These are phyloP conservation scores for Nakazawaea laoshanensis DNA, from an alignment of 805 yeast genomes.

Conservation along the genomic window DNA sequence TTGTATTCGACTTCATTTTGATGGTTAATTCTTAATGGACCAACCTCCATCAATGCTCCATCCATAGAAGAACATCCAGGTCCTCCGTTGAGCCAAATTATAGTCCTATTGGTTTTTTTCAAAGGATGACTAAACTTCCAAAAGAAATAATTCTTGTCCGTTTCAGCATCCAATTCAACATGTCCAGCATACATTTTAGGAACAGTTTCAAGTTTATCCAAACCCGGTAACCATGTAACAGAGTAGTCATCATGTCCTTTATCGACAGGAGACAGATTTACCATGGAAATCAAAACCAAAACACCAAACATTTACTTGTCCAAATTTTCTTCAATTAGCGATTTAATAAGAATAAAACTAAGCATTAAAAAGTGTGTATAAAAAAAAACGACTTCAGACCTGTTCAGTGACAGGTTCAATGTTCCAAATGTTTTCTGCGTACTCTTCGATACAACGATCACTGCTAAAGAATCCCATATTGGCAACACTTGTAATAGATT, in stretches of 20 bases:
- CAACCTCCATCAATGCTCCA: slow-evolving; percentile 88
- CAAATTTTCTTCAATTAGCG: no score
- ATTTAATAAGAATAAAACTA: no score
- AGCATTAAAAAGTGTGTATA: no score
- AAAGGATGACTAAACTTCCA: slow-evolving; percentile 51
- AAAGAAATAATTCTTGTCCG: slow-evolving; percentile 59
- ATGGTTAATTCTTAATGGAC: slow-evolving; percentile 66
- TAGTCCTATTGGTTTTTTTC: slow-evolving; percentile 22
- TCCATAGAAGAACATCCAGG: slow-evolving; percentile 99
- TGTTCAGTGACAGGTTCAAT: slow-evolving; percentile 54
- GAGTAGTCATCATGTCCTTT: slow-evolving; percentile 10
- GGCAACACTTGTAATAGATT: slow-evolving; percentile 73
- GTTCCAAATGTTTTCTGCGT: slow-evolving; percentile 90
- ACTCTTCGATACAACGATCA: slow-evolving; percentile 87
- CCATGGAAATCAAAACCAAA: no score
- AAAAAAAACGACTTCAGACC: no score
- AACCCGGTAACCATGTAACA: slow-evolving; percentile 20
- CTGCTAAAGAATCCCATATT: slow-evolving; percentile 90
- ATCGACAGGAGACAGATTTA: no score
- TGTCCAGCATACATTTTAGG: slow-evolving; percentile 64
- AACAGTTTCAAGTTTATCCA: slow-evolving; percentile 19
- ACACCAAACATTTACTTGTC: no score
- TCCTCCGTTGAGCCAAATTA: slow-evolving; percentile 95
- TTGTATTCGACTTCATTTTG: slow-evolving; percentile 40
- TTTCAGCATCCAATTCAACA: slow-evolving; percentile 43